Conservation (phyloP, 1,139 yeast species). For the Debaryomycetaceae sp. region DNA sequence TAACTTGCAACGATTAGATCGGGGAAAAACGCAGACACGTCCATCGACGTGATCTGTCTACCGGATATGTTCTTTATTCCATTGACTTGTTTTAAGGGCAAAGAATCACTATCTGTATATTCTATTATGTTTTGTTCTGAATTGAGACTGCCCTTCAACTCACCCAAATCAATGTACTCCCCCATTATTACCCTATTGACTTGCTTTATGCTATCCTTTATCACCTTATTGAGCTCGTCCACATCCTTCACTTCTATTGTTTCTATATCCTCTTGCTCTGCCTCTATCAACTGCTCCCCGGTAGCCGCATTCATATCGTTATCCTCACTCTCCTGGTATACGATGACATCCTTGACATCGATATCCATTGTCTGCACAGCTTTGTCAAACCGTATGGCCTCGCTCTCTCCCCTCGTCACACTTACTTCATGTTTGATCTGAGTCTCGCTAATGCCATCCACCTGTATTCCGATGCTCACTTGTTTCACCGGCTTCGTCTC, state of each 20-base stretch:
- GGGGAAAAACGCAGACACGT: constrained; percentile 37
- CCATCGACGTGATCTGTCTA: constrained; percentile 36
- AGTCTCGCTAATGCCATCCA: constrained; percentile 10
- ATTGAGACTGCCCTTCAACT: background rate
- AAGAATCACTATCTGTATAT: background rate
- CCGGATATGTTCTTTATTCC: constrained; percentile 1
- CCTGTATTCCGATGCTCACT: constrained; percentile 27
- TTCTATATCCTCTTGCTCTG: background rate
- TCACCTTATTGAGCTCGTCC: constrained; percentile 7
- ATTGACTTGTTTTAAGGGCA: constrained; percentile 2
- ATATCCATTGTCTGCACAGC: constrained; percentile 19
- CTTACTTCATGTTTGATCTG: background rate
- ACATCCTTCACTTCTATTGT: constrained; percentile 3
- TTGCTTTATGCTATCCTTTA: constrained; percentile 17
- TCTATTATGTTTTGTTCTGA: background rate
- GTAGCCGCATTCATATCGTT: background rate
- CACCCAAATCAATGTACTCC: constrained; percentile 7
- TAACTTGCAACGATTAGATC: constrained; percentile 42
- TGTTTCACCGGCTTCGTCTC: constrained; percentile 4
- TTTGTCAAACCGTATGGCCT: constrained; percentile 25
- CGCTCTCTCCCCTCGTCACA: constrained; percentile 8
- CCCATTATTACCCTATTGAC: constrained; percentile 12
- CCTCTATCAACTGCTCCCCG: background rate
- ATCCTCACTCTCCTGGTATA: background rate
- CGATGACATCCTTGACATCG: background rate